Percentiles rank a stretch among this genome's conserved stretches.
Evolutionary conservation across 768 basidiomycete species (phyloP).

Genomic region (Lentinus tigrinus): DNA sequence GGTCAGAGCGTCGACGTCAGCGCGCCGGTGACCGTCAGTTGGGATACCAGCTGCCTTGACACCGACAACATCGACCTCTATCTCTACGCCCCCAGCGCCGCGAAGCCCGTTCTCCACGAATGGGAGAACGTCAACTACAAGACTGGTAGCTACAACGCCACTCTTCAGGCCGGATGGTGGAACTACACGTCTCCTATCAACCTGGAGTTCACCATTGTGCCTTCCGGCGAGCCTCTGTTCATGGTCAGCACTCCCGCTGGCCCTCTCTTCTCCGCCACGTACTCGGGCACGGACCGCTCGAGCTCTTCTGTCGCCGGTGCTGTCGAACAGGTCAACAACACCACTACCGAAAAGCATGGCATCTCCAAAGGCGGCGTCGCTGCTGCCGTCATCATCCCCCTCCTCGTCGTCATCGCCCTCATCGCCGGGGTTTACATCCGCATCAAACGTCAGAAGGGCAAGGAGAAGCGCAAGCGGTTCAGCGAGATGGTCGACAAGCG

Average conservation of each 20-base stretch:
- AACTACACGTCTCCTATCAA: constrained; percentile 46
- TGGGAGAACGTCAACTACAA: constrained; percentile 54
- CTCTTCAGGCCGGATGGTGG: constrained; percentile 70
- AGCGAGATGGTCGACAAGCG: constrained; percentile 72
- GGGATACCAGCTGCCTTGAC: constrained; percentile 61
- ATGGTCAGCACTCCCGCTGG: constrained; percentile 56
- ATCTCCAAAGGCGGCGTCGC: constrained; percentile 59
- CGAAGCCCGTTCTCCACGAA: constrained; percentile 47
- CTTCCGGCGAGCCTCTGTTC: constrained; percentile 49
- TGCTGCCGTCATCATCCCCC: constrained; percentile 59
- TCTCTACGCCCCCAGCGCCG: constrained; percentile 51
- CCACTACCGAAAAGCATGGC: constrained; percentile 29
- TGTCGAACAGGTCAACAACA: constrained; percentile 36
- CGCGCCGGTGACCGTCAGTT: constrained; percentile 53
- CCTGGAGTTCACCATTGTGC: constrained; percentile 63
- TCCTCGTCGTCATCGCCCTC: constrained; percentile 53
- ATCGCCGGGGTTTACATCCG: constrained; percentile 50
- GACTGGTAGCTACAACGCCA: constrained; percentile 47
- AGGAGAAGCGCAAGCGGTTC: constrained; percentile 57
- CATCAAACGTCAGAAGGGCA: constrained; percentile 47
- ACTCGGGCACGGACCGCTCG: constrained; percentile 38
- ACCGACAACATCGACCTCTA: constrained; percentile 62
- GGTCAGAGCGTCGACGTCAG: constrained; percentile 46
- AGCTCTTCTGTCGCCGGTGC: constrained; percentile 31
- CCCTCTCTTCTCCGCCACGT: constrained; percentile 69